Percentiles rank a stretch among this genome's conserved stretches.
These are phyloP conservation scores for Paxillus involutus DNA, from an alignment of 768 basidiomycete species.

Conservation along the genomic window DNA sequence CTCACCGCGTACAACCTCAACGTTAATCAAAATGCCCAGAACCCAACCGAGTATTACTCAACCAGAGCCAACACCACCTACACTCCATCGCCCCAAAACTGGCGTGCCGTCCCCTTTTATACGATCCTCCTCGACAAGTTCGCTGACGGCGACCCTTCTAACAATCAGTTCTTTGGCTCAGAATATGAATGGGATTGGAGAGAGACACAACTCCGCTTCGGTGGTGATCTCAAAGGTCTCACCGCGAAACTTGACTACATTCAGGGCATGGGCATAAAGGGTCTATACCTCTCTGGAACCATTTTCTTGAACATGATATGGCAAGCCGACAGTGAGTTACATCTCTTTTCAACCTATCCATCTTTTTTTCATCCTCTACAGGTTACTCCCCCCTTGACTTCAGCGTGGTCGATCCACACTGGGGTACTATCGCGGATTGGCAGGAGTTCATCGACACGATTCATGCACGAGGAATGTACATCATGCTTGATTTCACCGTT, in stretches of 20 bases:
- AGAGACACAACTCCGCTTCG: conserved; percentile 87
- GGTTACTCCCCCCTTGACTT: conserved; percentile 96
- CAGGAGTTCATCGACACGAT: conserved; percentile 68
- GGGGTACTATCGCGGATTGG: conserved; percentile 86
- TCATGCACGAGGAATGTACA: conserved; percentile 83
- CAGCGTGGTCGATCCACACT: conserved; percentile 88
- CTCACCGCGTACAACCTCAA: conserved; percentile 79
- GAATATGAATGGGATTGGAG: conserved; percentile 81
- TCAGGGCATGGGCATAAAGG: conserved; percentile 81
- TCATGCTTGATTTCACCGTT: conserved; percentile 93
- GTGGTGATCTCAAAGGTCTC: conserved; percentile 86
- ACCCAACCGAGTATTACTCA: conserved; percentile 64
- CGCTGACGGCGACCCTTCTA: conserved; percentile 88
- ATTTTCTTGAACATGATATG: conserved; percentile 95
- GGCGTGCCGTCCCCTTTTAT: conserved; percentile 80
- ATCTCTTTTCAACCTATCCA: neutral
- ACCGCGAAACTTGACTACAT: conserved; percentile 79
- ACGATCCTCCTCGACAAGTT: conserved; percentile 90
- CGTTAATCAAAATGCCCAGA: conserved; percentile 66
- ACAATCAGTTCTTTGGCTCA: conserved; percentile 86
- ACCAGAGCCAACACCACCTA: conserved; percentile 65
- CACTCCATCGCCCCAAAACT: conserved; percentile 79
- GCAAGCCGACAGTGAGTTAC: conserved; percentile 87
- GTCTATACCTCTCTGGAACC: conserved; percentile 91
- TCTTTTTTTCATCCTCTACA: conserved; percentile 1